These are phyloP conservation scores for Scleromitrula shiraiana DNA, from an alignment of 2,329 filamentous ascomycete species.

Conservation along the genomic window DNA sequence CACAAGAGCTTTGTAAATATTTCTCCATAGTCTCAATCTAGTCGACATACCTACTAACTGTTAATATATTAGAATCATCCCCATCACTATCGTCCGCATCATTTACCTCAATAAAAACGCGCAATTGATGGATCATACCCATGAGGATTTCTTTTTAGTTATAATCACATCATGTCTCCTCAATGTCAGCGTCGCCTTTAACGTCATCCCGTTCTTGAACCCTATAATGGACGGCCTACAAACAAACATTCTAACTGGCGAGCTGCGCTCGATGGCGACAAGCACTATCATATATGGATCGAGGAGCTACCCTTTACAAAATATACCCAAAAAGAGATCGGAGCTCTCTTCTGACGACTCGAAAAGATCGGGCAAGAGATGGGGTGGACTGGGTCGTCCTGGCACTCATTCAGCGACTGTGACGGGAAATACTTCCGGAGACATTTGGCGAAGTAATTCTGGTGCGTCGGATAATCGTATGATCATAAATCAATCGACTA, in stretches of 20 bases:
- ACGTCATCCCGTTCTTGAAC: background rate
- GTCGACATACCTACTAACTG: background rate
- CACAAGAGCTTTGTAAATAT: background rate
- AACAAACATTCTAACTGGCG: background rate
- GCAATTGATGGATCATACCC: background rate
- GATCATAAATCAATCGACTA: background rate
- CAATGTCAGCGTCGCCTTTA: background rate
- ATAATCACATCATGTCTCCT: background rate
- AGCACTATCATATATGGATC: background rate
- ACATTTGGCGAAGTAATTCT: background rate
- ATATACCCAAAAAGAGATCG: background rate
- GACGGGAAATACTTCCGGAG: background rate
- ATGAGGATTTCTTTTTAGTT: background rate
- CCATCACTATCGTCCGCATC: background rate
- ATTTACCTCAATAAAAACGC: background rate
- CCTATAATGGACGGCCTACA: background rate
- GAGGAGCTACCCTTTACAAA: background rate
- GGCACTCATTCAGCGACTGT: background rate
- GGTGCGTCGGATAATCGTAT: background rate
- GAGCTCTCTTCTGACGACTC: background rate
- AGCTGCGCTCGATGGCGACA: background rate
- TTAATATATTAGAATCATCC: background rate
- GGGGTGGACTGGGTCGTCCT: background rate
- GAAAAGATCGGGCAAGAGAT: background rate
- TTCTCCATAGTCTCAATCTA: background rate